Evolutionary conservation across 257 asterid genomes (phyloP).

Genomic region (Solanum peruvianum): DNA sequence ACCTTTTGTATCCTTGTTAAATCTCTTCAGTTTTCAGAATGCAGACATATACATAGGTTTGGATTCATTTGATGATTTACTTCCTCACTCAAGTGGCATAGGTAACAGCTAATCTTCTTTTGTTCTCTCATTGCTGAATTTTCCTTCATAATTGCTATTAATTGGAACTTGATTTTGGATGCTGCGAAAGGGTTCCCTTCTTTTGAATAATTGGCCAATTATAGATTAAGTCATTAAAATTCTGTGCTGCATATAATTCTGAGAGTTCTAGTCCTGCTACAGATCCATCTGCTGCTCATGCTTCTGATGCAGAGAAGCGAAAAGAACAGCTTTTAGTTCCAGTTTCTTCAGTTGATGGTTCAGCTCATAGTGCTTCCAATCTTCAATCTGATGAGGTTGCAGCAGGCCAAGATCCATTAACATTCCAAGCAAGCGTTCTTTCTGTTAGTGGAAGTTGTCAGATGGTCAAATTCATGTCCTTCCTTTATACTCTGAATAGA

Average conservation of each 20-base stretch:
- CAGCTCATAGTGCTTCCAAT: conserved; percentile 14
- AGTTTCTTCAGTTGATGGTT: conserved; percentile 8
- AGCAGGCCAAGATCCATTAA: conserved; percentile 21
- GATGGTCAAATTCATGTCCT: background rate
- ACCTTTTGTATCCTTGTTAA: conserved; percentile 6
- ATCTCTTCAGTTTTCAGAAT: conserved; percentile 22
- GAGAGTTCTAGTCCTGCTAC: conserved; percentile 21
- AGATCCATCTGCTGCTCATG: conserved; percentile 12
- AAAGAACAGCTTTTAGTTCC: conserved; percentile 15
- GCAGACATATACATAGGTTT: conserved; percentile 29
- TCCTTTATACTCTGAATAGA: background rate
- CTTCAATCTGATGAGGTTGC: conserved; percentile 15
- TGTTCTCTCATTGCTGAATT: background rate
- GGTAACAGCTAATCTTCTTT: conserved; percentile 3
- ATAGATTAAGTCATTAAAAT: background rate
- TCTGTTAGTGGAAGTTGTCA: conserved; percentile 15
- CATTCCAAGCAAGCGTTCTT: conserved; percentile 27
- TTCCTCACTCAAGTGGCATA: conserved; percentile 19
- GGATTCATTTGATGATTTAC: conserved; percentile 33
- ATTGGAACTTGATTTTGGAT: background rate
- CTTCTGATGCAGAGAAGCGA: conserved; percentile 8
- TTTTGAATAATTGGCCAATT: background rate
- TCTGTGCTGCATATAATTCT: conserved; percentile 5
- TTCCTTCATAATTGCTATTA: background rate
- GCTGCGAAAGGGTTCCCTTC: background rate